Evolutionary conservation across 495 filamentous ascomycete species (phyloP).

Genomic region (Lepidopterella palustris): DNA sequence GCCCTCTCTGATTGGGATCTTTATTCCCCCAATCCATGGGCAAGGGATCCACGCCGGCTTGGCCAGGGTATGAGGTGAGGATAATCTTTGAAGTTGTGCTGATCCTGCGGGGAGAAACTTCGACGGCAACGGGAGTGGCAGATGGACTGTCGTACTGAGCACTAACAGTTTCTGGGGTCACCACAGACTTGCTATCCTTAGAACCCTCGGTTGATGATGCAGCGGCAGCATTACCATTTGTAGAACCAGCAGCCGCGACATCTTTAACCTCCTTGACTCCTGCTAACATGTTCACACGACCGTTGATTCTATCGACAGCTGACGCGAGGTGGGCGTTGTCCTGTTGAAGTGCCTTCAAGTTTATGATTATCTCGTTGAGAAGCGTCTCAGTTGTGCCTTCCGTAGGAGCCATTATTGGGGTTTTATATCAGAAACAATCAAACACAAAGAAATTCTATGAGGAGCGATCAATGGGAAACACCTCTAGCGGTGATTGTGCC

Average conservation of each 20-base stretch:
- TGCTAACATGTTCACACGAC: conserved; percentile 56
- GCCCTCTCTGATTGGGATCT: conserved; percentile 69
- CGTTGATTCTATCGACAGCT: conserved; percentile 58
- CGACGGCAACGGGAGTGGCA: conserved; percentile 5
- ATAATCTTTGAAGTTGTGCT: conserved; percentile 59
- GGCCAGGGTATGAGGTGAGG: conserved; percentile 86
- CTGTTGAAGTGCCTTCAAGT: conserved; percentile 47
- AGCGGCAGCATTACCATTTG: conserved; percentile 12
- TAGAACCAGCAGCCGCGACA: conserved; percentile 34
- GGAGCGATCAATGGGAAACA: background rate
- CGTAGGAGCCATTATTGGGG: conserved; percentile 18
- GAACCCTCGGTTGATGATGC: conserved; percentile 3
- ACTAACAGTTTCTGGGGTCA: conserved; percentile 22
- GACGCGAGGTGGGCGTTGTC: conserved; percentile 54
- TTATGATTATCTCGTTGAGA: conserved; percentile 48
- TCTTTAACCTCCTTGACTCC: conserved; percentile 50
- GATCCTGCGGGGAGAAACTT: conserved; percentile 21
- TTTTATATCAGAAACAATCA: conserved; percentile 1
- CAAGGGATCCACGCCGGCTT: conserved; percentile 86
- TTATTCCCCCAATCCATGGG: conserved; percentile 80
- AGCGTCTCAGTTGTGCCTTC: conserved; percentile 25
- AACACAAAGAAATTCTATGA: conserved; percentile 12
- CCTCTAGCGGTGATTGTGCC: background rate
- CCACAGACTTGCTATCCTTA: conserved; percentile 18
- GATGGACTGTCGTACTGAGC: conserved; percentile 25